These are phyloP conservation scores for Suillus subluteus DNA, from an alignment of 768 basidiomycete species.

Conservation along the genomic window DNA sequence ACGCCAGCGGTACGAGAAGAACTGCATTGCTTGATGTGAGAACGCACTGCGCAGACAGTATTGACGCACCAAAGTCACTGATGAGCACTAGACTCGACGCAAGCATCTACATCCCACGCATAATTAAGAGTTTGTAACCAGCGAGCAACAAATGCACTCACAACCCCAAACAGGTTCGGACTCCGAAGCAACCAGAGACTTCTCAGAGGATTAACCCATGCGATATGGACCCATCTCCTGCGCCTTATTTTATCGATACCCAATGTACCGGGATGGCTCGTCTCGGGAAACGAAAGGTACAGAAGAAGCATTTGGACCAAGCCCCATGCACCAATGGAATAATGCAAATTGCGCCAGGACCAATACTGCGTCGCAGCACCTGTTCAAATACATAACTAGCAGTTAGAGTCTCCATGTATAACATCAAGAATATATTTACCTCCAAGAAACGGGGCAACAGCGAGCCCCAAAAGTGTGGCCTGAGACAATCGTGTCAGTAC, in stretches of 20 bases:
- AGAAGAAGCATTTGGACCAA: slow-evolving; percentile 32
- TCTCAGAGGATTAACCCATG: slow-evolving; percentile 37
- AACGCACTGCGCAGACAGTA: neutral
- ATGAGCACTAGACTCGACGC: slow-evolving; percentile 36
- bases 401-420: neutral
- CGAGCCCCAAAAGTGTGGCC: slow-evolving; percentile 53
- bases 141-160: slow-evolving; percentile 15
- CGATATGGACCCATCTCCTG: slow-evolving; percentile 14
- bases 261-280: slow-evolving; percentile 36
- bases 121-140: neutral
- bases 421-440: slow-evolving; percentile 32
- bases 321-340: slow-evolving; percentile 43
- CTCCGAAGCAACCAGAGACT: slow-evolving; percentile 32
- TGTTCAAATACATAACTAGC: slow-evolving; percentile 12
- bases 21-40: slow-evolving; percentile 20
- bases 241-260: slow-evolving; percentile 29
- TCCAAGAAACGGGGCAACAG: slow-evolving; percentile 58
- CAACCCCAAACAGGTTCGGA: slow-evolving; percentile 32
- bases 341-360: slow-evolving; percentile 63
- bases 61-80: slow-evolving; percentile 40
- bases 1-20: slow-evolving; percentile 63
- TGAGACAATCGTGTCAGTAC: neutral
- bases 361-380: slow-evolving; percentile 53
- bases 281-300: slow-evolving; percentile 35
- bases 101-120: slow-evolving; percentile 41